Evolutionary conservation across 1,284 basidiomycete genomes (phyloP).

Genomic region (Ceratobasidium papillatum): DNA sequence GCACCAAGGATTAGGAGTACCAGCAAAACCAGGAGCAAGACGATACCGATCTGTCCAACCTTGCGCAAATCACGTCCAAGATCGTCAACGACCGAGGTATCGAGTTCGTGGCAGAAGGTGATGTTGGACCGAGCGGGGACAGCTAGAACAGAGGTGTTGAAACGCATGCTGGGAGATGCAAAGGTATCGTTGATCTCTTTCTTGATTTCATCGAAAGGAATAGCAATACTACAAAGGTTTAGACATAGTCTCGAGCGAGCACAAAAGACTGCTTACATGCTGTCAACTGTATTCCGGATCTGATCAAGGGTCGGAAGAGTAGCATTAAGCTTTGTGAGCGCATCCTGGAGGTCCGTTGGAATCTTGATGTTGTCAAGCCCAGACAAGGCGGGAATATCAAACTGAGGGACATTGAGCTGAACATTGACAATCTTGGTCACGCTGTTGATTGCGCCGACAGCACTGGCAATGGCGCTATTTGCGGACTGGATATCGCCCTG

Average conservation of each 20-base stretch:
- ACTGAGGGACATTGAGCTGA: slow-evolving; percentile 71
- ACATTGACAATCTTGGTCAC: slow-evolving; percentile 68
- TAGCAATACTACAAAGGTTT: slow-evolving; percentile 67
- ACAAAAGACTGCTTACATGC: slow-evolving; percentile 63
- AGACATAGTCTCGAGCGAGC: slow-evolving; percentile 14
- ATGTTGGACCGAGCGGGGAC: slow-evolving; percentile 72
- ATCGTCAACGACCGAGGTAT: slow-evolving; percentile 85
- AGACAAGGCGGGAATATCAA: slow-evolving; percentile 75
- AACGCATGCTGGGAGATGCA: slow-evolving; percentile 62
- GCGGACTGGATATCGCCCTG: slow-evolving; percentile 73
- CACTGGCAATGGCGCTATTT: slow-evolving; percentile 72
- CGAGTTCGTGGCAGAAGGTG: slow-evolving; percentile 76
- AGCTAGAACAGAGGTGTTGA: slow-evolving; percentile 76
- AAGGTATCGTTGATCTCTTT: slow-evolving; percentile 89
- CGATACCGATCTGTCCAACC: slow-evolving; percentile 77
- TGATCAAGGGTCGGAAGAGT: slow-evolving; percentile 83
- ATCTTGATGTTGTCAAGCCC: slow-evolving; percentile 81
- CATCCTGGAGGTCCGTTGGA: slow-evolving; percentile 79
- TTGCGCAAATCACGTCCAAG: slow-evolving; percentile 78
- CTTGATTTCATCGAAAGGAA: slow-evolving; percentile 86
- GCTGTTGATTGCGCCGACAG: slow-evolving; percentile 74
- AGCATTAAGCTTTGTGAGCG: slow-evolving; percentile 77
- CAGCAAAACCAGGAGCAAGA: slow-evolving; percentile 71
- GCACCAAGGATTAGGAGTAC: slow-evolving; percentile 71
- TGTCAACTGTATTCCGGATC: slow-evolving; percentile 75